Evolutionary conservation across 2,329 filamentous ascomycete genomes (phyloP), one percentile per base, ranked within the genome.

Genomic region (Sphaerulina populicola): DNA sequence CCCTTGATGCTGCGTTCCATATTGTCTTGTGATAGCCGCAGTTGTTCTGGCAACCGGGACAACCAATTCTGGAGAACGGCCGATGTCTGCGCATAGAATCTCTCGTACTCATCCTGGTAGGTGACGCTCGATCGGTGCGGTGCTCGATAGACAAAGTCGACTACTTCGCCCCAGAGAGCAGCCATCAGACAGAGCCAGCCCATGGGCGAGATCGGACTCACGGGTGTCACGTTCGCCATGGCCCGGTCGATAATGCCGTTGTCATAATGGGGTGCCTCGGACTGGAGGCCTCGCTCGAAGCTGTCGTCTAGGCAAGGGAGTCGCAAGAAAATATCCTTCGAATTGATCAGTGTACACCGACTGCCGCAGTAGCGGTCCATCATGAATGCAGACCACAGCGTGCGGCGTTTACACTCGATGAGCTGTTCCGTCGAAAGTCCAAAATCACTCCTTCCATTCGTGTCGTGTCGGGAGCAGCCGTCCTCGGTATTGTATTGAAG

Each of bases 371-470:
- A 78, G 43, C 82, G 77, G 70, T 88, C 85, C 65, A 86, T 76
- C 59, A 87, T 70, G 58, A 83, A 86, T 46, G 80, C 77, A 27
- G 81, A 79, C 84, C 84, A 89, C 61, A 87, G 83, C 0, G 83
- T 87, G 50, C 85, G 75, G 56, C 84, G 76, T 53, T 80, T 76
- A 59, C 82, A 83, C 67, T 89, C 85, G 21, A 77, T 75, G 58
- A 82, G 77, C 29, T 69, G 67, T 21, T 65, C 60, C 7, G 47
- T 47, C 3, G 61, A 60, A 15, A 68, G 50, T 2, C 49, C 58
- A 44, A 64, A 68, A 10, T 61, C 58, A 27, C 52, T 53, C 18
- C 52, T 57, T 8, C 47, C 41, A 4, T 30, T 31, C n/a, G 36
- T 35, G 9, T 56, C 49, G 8, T 52, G 55, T 12, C 60, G 57